A percentile compares a stretch with the other conserved stretches of the same genome.
These are phyloP conservation scores for Orbilia brochopaga DNA, from an alignment of 2,329 filamentous ascomycete genomes.

Conservation along the genomic window DNA sequence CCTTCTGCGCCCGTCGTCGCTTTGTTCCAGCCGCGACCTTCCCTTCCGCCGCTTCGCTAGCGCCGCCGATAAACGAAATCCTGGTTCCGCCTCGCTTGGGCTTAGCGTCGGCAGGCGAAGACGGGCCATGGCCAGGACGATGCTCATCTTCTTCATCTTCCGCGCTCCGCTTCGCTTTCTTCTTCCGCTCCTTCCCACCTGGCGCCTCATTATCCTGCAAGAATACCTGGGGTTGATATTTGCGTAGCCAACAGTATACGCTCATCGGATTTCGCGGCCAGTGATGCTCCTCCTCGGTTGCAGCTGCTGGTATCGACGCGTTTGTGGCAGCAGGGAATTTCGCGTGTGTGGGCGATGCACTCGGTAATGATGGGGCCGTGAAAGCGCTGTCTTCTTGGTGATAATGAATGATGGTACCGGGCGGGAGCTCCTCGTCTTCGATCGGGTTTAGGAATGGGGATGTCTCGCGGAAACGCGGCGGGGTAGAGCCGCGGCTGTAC, in stretches of 20 bases:
- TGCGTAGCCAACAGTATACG: constrained; percentile 93
- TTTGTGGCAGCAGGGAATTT: constrained; percentile 58
- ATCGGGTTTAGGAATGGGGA: constrained; percentile 53
- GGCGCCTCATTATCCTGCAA: constrained; percentile 72
- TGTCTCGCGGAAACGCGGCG: constrained; percentile 53
- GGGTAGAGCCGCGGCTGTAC: constrained; percentile 53
- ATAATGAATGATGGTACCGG: constrained; percentile 46
- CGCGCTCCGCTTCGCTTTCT: constrained; percentile 56
- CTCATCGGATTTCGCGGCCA: constrained; percentile 79
- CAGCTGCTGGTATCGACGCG: constrained; percentile 59
- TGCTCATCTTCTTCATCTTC: constrained; percentile 46
- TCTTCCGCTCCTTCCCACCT: constrained; percentile 56
- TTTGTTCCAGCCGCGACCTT: constrained; percentile 42
- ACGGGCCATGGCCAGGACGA: constrained; percentile 18
- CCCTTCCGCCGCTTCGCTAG: constrained; percentile 13
- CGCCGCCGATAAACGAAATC: constrained; percentile 29
- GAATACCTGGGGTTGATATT: constrained; percentile 83
- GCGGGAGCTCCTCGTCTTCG: constrained; percentile 48
- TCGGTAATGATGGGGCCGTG: constrained; percentile 30
- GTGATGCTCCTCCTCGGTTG: constrained; percentile 62
- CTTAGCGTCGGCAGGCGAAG: constrained; percentile 36
- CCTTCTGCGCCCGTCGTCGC: constrained; percentile 41
- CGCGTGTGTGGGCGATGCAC: constrained; percentile 59
- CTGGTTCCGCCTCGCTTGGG: constrained; percentile 46
- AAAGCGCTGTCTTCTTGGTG: constrained; percentile 42